Conservation (phyloP, 2,329 filamentous ascomycete species). For the Fusarium aywerte region DNA sequence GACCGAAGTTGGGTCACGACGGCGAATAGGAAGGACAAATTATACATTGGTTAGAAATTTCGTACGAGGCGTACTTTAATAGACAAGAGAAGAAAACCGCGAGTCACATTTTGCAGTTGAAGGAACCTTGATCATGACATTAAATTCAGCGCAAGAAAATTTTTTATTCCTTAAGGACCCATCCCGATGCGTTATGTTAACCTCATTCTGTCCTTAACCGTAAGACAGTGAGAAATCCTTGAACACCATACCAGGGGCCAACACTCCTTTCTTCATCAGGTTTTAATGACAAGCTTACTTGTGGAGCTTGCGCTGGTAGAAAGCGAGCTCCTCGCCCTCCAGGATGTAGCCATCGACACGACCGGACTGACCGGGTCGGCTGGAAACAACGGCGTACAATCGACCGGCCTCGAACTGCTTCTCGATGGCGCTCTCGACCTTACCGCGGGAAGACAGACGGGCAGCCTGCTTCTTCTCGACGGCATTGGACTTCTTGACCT, state of each 20-base stretch:
- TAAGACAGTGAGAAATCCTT: constrained; percentile 53
- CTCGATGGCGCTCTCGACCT: constrained; percentile 93
- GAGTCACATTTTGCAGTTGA: constrained; percentile 35
- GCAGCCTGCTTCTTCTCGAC: constrained; percentile 97
- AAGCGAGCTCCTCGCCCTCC: constrained; percentile 99
- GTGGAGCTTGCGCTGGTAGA: constrained; percentile 99
- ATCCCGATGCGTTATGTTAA: constrained; percentile 53
- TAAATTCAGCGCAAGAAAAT: constrained; percentile 50
- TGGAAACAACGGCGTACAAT: constrained; percentile 91
- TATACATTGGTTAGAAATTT: constrained; percentile 13
- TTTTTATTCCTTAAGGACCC: constrained; percentile 54
- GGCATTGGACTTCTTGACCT: constrained; percentile 91
- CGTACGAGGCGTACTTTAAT: background rate
- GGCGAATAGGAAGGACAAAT: constrained; percentile 16
- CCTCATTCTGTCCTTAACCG: constrained; percentile 52
- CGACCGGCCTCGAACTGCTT: constrained; percentile 99
- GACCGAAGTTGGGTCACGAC: background rate
- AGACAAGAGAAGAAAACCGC: background rate
- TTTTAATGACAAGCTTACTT: constrained; percentile 73
- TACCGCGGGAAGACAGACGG: constrained; percentile 83
- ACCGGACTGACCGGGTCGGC: constrained; percentile 95
- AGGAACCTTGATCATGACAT: constrained; percentile 46
- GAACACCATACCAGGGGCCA: constrained; percentile 53
- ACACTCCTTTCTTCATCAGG: constrained; percentile 38
- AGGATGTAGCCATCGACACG: constrained; percentile 97